Conservation (phyloP, 768 basidiomycete species). For the Lyophyllum decastes region DNA sequence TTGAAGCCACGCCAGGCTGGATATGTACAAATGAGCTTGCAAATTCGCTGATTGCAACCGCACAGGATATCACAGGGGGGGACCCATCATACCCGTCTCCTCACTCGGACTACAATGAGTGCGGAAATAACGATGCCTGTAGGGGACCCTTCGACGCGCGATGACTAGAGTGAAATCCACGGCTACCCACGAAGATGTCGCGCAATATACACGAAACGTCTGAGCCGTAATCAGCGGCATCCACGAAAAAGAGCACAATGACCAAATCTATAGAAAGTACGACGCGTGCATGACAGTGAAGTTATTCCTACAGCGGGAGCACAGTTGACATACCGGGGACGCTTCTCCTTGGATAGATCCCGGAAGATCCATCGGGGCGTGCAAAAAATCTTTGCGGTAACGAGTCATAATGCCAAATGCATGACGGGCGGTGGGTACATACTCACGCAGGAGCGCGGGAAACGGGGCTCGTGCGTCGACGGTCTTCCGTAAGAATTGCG, state of each 20-base stretch:
- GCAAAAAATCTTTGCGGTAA: not conserved
- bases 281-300: not conserved
- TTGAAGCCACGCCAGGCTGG: not conserved
- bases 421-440: slow-evolving; percentile 12
- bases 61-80: not conserved
- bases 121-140: not conserved
- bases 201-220: not conserved
- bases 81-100: not conserved
- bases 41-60: not conserved
- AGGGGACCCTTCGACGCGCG: not conserved
- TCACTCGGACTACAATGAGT: slow-evolving; percentile 2
- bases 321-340: not conserved
- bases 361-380: slow-evolving; percentile 7
- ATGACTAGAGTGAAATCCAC: not conserved
- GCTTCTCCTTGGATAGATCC: slow-evolving; percentile 14
- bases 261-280: not conserved
- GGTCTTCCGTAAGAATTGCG: not conserved
- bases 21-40: slow-evolving; percentile 1
- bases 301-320: not conserved
- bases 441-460: slow-evolving; percentile 27
- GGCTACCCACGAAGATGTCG: not conserved
- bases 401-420: slow-evolving; percentile 18
- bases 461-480: not conserved
- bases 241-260: slow-evolving; percentile 14
- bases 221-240: slow-evolving; percentile 1